Percentiles rank a stretch among this genome's conserved stretches.
These are phyloP conservation scores for Candida glucosophila DNA, from an alignment of 1,139 yeast species.

Conservation along the genomic window DNA sequence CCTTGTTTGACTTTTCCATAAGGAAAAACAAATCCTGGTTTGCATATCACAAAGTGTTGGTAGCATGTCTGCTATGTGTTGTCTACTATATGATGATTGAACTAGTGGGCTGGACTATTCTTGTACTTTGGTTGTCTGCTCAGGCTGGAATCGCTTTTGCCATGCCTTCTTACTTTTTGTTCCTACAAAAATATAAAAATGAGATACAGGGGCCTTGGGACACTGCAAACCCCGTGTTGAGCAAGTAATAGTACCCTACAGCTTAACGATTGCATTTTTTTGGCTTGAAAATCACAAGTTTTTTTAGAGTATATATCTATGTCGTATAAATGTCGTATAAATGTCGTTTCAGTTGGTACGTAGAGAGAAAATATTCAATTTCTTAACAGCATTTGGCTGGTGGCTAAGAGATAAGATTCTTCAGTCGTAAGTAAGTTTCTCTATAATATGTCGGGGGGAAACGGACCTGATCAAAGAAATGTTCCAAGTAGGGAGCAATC, in stretches of 20 bases:
- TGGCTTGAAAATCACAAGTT: too few relatives aligned
- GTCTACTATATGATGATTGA: constrained; percentile 14
- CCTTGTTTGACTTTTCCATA: constrained; percentile 58
- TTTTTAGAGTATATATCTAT: too few relatives aligned
- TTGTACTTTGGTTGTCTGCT: constrained; percentile 40
- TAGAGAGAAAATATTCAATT: constrained; percentile 1
- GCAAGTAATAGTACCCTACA: too few relatives aligned
- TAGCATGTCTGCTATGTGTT: constrained; percentile 10
- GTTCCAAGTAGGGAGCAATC: too few relatives aligned
- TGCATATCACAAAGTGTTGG: constrained; percentile 25
- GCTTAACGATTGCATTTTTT: too few relatives aligned
- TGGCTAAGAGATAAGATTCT: too few relatives aligned
- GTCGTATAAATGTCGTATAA: constrained; percentile 2
- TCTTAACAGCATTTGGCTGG: not conserved
- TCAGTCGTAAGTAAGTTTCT: too few relatives aligned
- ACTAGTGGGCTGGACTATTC: constrained; percentile 16
- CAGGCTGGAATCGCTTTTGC: constrained; percentile 44
- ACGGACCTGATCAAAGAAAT: too few relatives aligned
- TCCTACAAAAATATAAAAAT: constrained; percentile 72
- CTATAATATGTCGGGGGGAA: too few relatives aligned
- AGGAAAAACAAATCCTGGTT: constrained; percentile 32
- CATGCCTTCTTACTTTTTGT: constrained; percentile 64
- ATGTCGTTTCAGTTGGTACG: too few relatives aligned
- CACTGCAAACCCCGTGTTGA: constrained; percentile 59
- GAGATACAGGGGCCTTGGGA: constrained; percentile 95